Evolutionary conservation across 2,329 filamentous ascomycete genomes (phyloP), one percentile per base, ranked within the genome.

Genomic region (Fusarium sublunatum): DNA sequence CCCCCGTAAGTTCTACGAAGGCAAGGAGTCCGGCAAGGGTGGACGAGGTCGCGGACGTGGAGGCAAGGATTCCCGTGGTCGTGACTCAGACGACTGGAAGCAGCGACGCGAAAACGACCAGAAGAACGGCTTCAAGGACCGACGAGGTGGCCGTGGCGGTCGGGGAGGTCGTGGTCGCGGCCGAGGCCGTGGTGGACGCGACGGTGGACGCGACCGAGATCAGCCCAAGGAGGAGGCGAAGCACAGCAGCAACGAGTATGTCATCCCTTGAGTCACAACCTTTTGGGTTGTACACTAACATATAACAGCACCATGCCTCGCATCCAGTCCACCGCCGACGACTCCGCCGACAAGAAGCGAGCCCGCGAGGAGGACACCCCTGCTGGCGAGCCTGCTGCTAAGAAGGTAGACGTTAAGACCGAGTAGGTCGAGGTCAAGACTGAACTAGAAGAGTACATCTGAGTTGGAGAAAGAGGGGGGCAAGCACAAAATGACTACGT

Each of bases 41-140:
- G 75, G 75, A 26, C 77, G 79, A n/a, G 76, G 78, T 45, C 71
- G 76, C 34, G 73, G 76, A 40, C 72, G 73, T 22, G 76, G 76
- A 38, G 71, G 74, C 47, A 72, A 72, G 54, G 70, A 74, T 48
- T 75, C 73, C 52, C 76, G 78, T 28, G 74, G 78, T 49, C 76
- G 77, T 47, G 81, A 86, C 68, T 73, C 79, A 45, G 77, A 86
- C 67, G 83, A 89, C 76, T 89, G 87, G 86, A 89, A 87, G 78
- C 82, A 83, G 75, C 83, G 87, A 66, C 82, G 86, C 22, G 85
- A 88, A 7, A 74, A 87, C 39, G 86, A 89, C 69, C 85, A 85
- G 73, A 84, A 84, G 75, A 81, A 81, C 67, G 87, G 86, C 22
- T 86, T 86, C 77, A 80, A 80, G 53, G 81, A 78, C 43, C 75